Evolutionary conservation across 768 basidiomycete species (phyloP), one percentile per base, ranked within the genome.

Genomic region (Clathrus columnatus): DNA sequence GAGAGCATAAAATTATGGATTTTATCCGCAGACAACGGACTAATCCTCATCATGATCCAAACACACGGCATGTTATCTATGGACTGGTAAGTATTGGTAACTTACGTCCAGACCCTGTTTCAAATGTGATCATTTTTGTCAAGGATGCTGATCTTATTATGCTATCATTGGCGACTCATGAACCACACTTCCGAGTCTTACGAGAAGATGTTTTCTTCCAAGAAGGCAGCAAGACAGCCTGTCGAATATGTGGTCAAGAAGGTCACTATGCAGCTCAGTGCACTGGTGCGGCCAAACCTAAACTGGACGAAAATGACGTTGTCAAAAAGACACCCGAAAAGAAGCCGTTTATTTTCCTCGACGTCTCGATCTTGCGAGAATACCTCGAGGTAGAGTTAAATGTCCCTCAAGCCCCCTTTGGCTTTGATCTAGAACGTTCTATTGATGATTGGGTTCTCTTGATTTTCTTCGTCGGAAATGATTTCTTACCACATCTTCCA

Each of bases 1-100:
- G 96, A 67, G 96, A 99, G 68, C 96, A 99, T 70, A 99, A 99
- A 74, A 97, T 99, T 60, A 97, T 99, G 93, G 96, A 98, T 67
- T 98, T 81, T 68, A 95, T 99, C 60, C 78, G 96, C 54, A 78
- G 94, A 29, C 94, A 96, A 63, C 80, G 96, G 50, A 75, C 79
- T 50, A 89, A 94, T 64, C 79, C 80, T 21, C 87, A 84, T n/a
- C 85, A 98, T 70, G 85, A 99, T 68, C 85, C 95, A 18, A 98
- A 99, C 66, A 97, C 93, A 2, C 77, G 77, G 29, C 96, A 99
- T 67, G 95, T 98, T 54, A 98, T 99, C 59, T 99, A 98, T 72
- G 96, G 96, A 61, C 72, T 99, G 67, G 92, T 94, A 64, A 57
- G 85, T 67, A 30, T 17, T 53, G 28, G 7, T 28, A 32, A 26